Conservation (phyloP, 2,329 filamentous ascomycete species). For the Aspergillus sp. region DNA sequence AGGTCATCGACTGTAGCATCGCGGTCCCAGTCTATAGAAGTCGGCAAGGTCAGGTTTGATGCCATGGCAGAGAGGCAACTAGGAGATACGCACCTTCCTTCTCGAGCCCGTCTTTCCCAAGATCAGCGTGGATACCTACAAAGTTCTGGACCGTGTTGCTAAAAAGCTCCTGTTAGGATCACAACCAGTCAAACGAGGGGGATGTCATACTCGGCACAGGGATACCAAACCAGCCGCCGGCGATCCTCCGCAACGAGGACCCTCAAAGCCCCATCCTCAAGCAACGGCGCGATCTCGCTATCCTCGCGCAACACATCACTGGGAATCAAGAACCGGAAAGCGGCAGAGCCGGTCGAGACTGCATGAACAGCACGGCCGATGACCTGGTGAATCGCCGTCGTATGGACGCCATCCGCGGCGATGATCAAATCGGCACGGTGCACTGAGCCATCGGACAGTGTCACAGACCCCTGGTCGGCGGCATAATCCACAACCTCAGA, state of each 20-base stretch:
- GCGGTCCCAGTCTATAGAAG: slow-evolving; percentile 7
- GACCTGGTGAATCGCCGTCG: slow-evolving; percentile 18
- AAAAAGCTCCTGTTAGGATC: background rate
- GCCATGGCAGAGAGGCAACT: background rate
- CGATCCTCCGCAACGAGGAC: slow-evolving; percentile 26
- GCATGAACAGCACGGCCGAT: slow-evolving; percentile 9
- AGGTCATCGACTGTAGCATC: slow-evolving; percentile 9
- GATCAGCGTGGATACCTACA: slow-evolving; percentile 29
- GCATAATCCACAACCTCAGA: slow-evolving; percentile 27
- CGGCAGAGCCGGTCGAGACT: slow-evolving; percentile 23
- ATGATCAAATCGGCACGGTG: slow-evolving; percentile 37
- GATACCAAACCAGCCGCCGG: slow-evolving; percentile 34
- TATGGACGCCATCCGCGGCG: slow-evolving; percentile 37
- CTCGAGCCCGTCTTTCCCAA: background rate
- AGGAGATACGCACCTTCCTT: background rate
- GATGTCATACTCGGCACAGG: slow-evolving; percentile 29
- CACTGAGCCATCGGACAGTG: slow-evolving; percentile 24
- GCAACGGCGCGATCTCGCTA: slow-evolving; percentile 23
- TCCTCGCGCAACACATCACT: slow-evolving; percentile 33
- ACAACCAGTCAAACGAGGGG: background rate
- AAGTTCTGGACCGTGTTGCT: slow-evolving; percentile 35
- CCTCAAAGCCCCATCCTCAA: slow-evolving; percentile 30
- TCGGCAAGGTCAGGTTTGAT: no score
- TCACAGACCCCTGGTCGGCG: slow-evolving; percentile 12
- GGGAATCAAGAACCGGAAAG: slow-evolving; percentile 32